These are phyloP conservation scores for Didymella segeticola DNA, from an alignment of 2,329 filamentous ascomycete species.

Conservation along the genomic window DNA sequence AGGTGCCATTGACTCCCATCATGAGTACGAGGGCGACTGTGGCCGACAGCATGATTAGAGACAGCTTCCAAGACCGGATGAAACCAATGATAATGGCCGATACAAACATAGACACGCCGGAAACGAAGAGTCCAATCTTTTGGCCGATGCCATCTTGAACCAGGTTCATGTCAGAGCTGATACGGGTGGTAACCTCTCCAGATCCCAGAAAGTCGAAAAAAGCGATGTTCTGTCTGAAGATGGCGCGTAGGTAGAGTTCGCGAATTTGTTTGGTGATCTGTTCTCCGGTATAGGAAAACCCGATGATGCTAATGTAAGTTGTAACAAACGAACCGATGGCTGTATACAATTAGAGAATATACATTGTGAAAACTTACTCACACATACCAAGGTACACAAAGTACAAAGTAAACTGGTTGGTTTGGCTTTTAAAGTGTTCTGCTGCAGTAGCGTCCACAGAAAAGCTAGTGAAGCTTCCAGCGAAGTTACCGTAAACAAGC, in stretches of 20 bases:
- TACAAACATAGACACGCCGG: conserved; percentile 64
- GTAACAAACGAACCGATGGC: conserved; percentile 65
- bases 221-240: conserved; percentile 51
- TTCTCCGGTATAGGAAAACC: conserved; percentile 75
- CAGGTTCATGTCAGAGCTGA: conserved; percentile 92
- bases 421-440: conserved; percentile 38
- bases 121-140: conserved; percentile 46
- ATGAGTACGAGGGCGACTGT: conserved; percentile 78
- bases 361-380: conserved; percentile 42
- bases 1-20: conserved; percentile 75
- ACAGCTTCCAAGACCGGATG: conserved; percentile 90
- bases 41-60: conserved; percentile 82
- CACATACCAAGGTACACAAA: conserved; percentile 48
- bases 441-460: conserved; percentile 39
- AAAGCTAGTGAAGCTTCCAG: conserved; percentile 47
- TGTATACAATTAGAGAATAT: conserved; percentile 9
- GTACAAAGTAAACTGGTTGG: conserved; percentile 44
- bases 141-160: conserved; percentile 84
- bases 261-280: conserved; percentile 55
- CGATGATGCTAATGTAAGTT: conserved; percentile 75
- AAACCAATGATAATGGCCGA: conserved; percentile 93
- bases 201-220: conserved; percentile 83
- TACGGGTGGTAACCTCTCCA: conserved; percentile 93
- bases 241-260: conserved; percentile 69
- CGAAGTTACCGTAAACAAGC: conserved; percentile 50